phyloP scores from a whole-genome alignment of 1,139 yeast species.

The Arxiozyma bovina region DNA sequence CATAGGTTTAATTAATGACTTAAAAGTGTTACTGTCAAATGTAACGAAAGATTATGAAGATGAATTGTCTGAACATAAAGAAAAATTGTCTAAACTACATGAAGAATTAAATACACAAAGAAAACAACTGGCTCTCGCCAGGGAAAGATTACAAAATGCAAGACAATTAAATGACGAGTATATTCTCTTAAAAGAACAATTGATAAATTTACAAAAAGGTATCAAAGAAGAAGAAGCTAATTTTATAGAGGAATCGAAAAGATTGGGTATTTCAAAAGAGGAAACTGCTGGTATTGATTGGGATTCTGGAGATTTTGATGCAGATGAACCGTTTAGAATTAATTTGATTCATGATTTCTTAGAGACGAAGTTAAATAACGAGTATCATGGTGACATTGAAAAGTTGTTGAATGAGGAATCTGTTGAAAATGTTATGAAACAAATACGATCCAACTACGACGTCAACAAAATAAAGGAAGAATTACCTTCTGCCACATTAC shows the following conservation, averaged over 20 bases:
- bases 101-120: conserved; percentile 22
- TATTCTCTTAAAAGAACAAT: conserved; percentile 38
- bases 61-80: conserved; percentile 25
- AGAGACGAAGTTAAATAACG: conserved; percentile 31
- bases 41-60: conserved; percentile 26
- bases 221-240: conserved; percentile 47
- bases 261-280: conserved; percentile 29
- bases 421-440: conserved; percentile 16
- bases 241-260: conserved; percentile 38
- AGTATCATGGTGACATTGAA: conserved; percentile 25
- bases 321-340: conserved; percentile 78
- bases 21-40: conserved; percentile 20
- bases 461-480: conserved; percentile 12
- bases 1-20: conserved; percentile 19
- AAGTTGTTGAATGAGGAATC: conserved; percentile 17
- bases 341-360: conserved; percentile 47
- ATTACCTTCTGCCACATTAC: conserved; percentile 54
- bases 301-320: conserved; percentile 55
- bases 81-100: conserved; percentile 20
- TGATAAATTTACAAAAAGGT: conserved; percentile 48
- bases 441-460: conserved; percentile 13
- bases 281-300: conserved; percentile 34
- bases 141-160: conserved; percentile 24
- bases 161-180: conserved; percentile 27
- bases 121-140: conserved; percentile 20